Conservation (phyloP, 495 filamentous ascomycete species). For the Hypoxylon rickii region DNA sequence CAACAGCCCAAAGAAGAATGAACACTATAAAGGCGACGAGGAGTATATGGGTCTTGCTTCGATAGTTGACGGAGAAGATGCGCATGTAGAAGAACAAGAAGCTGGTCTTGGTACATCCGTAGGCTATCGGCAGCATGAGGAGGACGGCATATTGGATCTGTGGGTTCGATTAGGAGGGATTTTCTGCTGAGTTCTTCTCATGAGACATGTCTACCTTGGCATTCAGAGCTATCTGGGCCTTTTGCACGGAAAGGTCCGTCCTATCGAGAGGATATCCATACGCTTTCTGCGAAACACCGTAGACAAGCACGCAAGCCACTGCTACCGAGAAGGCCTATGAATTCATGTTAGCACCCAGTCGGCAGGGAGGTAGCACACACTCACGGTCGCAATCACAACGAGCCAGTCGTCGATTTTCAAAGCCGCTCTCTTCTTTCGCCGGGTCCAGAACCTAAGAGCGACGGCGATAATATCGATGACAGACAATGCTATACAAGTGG, state of each 20-base stretch:
- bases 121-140: background rate
- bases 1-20: background rate
- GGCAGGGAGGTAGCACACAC: background rate
- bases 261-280: background rate
- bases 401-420: background rate
- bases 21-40: background rate
- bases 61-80: background rate
- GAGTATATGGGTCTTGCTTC: background rate
- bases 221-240: background rate
- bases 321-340: background rate
- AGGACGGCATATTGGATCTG: background rate
- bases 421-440: background rate
- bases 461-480: background rate
- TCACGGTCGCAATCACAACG: background rate
- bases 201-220: too few relatives aligned
- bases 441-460: background rate
- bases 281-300: background rate
- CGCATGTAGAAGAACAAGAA: background rate
- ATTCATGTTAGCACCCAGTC: background rate
- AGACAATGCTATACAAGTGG: background rate
- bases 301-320: background rate
- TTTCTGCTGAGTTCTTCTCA: too few relatives aligned
- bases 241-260: background rate
- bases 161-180: background rate
- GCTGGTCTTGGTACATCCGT: background rate